Evolutionary conservation across 345 rosid genomes (phyloP), one percentile per base, ranked within the genome.

Genomic region (Cardamine chenopodiifolia): DNA sequence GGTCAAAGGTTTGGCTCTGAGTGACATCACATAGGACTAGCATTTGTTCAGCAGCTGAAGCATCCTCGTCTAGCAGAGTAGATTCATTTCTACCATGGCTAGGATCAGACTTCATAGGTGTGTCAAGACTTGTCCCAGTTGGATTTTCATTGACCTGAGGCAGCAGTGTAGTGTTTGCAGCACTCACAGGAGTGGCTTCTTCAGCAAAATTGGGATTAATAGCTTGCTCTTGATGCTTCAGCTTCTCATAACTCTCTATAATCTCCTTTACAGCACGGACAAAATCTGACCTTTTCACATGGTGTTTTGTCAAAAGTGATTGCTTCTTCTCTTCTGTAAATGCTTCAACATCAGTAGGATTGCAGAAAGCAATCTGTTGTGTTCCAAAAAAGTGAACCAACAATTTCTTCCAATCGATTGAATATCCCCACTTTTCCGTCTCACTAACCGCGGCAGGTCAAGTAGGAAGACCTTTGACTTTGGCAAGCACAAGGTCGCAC

Each of bases 371-470:
- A 98, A 95, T 92, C 83, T 95, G 98, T 76, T 90, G 96, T 20
- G 99, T 92, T 72, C 99, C 99, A 77, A 95, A 95, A 75, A 95
- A 95, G 83, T 84, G 89, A 66, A 95, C 99, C 62, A 92, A 75
- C 40, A 95, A 91, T 86, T 95, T 95, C 87, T 86, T 95, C 98
- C 84, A 86, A 78, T 95, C 98, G 32, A 91, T 67, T 42, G 87
- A 74, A 73, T 83, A 90, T 31, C 97, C 99, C 99, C 99, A 95
- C 80, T 95, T 86, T 69, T 86, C 89, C 3, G 99, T 98, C 81
- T 92, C 94, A 23, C 97, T 92, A 70, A 95, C 99, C 84, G 87
- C 90, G 70, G 99, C 99, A 71, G 99, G 99, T 98, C 97, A 95
- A 62, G 99, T 92, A 73, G 99, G 97, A 68, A 92, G 92, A 2